A percentile compares a stretch with the other conserved stretches of the same genome.
Conservation (phyloP, 1,139 yeast species). For the Saccharomyces hybrid region DNA sequence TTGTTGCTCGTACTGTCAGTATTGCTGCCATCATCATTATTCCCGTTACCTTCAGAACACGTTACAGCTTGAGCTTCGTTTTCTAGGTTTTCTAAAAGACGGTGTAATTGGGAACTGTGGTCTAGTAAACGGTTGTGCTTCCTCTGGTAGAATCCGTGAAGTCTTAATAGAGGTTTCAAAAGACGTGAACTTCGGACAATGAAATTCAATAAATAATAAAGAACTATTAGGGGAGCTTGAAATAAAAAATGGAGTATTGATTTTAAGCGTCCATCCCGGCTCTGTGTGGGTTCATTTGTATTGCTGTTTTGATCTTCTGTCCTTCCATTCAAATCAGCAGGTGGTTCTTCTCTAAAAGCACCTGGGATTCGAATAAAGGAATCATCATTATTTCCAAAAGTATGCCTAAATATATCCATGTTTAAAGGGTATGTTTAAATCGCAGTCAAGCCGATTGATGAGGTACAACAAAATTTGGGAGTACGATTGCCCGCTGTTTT, state of each 20-base stretch:
- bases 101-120: slow-evolving; percentile 12
- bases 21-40: not conserved
- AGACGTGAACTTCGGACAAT: slow-evolving; percentile 10
- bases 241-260: slow-evolving; percentile 3
- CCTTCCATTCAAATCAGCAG: not conserved
- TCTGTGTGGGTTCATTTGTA: not conserved
- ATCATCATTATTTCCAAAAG: slow-evolving; percentile 9
- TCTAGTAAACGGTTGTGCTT: slow-evolving; percentile 12
- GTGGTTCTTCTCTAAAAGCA: slow-evolving; percentile 8
- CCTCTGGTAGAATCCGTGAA: slow-evolving; percentile 20
- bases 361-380: slow-evolving; percentile 16
- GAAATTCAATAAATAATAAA: slow-evolving; percentile 16
- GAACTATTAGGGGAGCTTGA: slow-evolving; percentile 17
- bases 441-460: not conserved
- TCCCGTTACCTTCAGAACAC: not conserved
- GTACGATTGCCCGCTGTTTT: not conserved
- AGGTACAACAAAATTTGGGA: not conserved
- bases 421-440: slow-evolving; percentile 8
- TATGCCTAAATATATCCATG: slow-evolving; percentile 14
- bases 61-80: slow-evolving; percentile 8
- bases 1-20: not conserved
- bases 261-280: not conserved
- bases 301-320: not conserved
- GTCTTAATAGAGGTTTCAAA: slow-evolving; percentile 18
- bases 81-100: slow-evolving; percentile 16